Evolutionary conservation across 2,329 filamentous ascomycete species (phyloP).

Genomic region (Chlorencoelia australis): DNA sequence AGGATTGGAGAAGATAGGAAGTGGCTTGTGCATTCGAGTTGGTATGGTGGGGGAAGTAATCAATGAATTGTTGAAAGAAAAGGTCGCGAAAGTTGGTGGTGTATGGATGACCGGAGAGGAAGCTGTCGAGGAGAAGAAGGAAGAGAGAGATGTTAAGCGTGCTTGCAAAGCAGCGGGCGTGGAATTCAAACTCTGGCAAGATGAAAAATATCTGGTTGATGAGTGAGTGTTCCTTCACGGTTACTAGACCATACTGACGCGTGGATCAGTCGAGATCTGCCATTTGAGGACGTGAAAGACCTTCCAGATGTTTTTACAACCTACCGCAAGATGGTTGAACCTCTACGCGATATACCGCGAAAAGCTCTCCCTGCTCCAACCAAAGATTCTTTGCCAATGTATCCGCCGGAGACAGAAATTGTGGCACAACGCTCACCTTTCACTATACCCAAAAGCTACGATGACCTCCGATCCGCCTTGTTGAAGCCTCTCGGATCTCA

Average conservation of each 20-base stretch:
- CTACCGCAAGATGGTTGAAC: conserved; percentile 64
- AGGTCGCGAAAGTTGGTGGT: conserved; percentile 39
- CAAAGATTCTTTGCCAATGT: conserved; percentile 42
- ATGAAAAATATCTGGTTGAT: conserved; percentile 72
- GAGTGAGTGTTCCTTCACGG: conserved; percentile 46
- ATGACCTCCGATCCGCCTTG: conserved; percentile 44
- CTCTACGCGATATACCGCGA: conserved; percentile 55
- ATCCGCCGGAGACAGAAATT: conserved; percentile 40
- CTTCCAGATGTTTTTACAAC: conserved; percentile 67
- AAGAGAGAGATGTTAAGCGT: conserved; percentile 46
- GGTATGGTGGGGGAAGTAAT: conserved; percentile 52
- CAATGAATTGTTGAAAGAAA: conserved; percentile 38
- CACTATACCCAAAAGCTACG: conserved; percentile 44
- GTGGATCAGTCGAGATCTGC: conserved; percentile 50
- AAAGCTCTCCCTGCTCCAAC: conserved; percentile 42
- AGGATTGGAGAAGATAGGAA: conserved; percentile 47
- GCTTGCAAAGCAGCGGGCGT: conserved; percentile 43
- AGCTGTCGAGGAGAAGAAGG: conserved; percentile 56
- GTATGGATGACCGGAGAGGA: conserved; percentile 70
- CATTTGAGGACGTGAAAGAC: conserved; percentile 44
- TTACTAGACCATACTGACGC: not conserved
- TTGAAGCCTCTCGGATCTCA: conserved; percentile 44
- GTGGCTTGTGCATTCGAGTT: conserved; percentile 52
- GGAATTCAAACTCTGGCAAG: conserved; percentile 55
- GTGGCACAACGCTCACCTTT: conserved; percentile 55